These are phyloP conservation scores for Corynascus novoguineensis DNA, from an alignment of 495 filamentous ascomycete species.

Conservation along the genomic window DNA sequence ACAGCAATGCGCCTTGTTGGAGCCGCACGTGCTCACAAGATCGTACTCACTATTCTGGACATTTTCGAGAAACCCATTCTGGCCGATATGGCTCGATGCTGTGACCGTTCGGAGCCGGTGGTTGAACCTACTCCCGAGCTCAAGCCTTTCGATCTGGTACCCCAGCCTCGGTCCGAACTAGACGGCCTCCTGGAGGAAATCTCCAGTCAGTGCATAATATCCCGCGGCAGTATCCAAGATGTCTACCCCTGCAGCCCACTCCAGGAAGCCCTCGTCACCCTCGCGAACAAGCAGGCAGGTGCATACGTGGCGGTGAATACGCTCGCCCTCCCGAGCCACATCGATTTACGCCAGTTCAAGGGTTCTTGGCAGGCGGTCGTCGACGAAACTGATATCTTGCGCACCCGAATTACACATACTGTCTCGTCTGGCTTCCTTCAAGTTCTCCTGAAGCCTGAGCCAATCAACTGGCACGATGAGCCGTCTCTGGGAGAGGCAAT, in stretches of 20 bases:
- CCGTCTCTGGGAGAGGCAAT: constrained; percentile 16
- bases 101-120: neutral
- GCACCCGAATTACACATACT: constrained; percentile 56
- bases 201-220: constrained; percentile 39
- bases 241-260: constrained; percentile 57
- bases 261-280: constrained; percentile 48
- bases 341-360: constrained; percentile 42
- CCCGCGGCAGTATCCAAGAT: constrained; percentile 38
- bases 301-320: constrained; percentile 41
- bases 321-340: constrained; percentile 34
- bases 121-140: constrained; percentile 2
- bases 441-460: constrained; percentile 13
- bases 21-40: constrained; percentile 27
- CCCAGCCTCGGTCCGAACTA: constrained; percentile 17
- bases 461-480: constrained; percentile 19
- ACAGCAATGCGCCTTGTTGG: constrained; percentile 45
- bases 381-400: constrained; percentile 55
- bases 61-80: constrained; percentile 35
- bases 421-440: constrained; percentile 17
- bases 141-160: constrained; percentile 46
- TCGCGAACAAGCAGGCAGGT: constrained; percentile 36
- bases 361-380: constrained; percentile 49
- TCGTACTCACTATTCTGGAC: constrained; percentile 33
- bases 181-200: constrained; percentile 40
- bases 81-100: constrained; percentile 22